A percentile compares a stretch with the other conserved stretches of the same genome.
These are phyloP conservation scores for Phytophthora idaei DNA, from an alignment of 352 stramenopile species.

Conservation along the genomic window DNA sequence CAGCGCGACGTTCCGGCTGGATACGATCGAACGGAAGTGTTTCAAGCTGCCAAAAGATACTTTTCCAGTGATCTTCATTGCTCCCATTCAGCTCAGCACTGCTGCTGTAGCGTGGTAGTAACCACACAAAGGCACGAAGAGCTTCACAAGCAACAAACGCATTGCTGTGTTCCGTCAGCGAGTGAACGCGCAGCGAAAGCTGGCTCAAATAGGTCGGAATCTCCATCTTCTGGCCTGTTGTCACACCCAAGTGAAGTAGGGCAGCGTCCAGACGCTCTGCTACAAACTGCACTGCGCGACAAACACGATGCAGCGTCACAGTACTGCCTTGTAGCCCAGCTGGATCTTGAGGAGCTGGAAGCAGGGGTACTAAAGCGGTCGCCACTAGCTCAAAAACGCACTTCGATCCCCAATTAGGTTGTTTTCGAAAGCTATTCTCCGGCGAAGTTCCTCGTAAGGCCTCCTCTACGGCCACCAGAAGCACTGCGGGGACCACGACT, in stretches of 20 bases:
- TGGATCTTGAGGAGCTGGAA: slow-evolving; percentile 35
- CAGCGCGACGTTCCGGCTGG: slow-evolving; percentile 51
- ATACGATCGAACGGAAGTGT: slow-evolving; percentile 53
- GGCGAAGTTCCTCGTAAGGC: slow-evolving; percentile 42
- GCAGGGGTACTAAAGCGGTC: slow-evolving; percentile 45
- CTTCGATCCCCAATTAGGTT: slow-evolving; percentile 40
- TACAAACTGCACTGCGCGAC: slow-evolving; percentile 57
- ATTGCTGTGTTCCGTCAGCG: slow-evolving; percentile 49
- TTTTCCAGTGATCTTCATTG: slow-evolving; percentile 40
- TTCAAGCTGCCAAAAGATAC: slow-evolving; percentile 52
- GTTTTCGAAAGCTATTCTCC: slow-evolving; percentile 55
- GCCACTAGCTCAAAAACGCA: slow-evolving; percentile 69
- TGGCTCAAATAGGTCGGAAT: slow-evolving; percentile 48
- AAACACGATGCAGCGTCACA: slow-evolving; percentile 32
- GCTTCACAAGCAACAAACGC: slow-evolving; percentile 63
- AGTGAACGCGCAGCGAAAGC: slow-evolving; percentile 51
- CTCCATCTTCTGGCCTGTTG: slow-evolving; percentile 45
- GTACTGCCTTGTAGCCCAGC: slow-evolving; percentile 5
- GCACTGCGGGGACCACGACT: slow-evolving; percentile 26
- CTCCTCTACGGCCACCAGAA: slow-evolving; percentile 69
- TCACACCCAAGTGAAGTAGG: slow-evolving; percentile 47
- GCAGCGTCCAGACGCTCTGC: slow-evolving; percentile 54
- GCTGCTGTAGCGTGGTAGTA: slow-evolving; percentile 48
- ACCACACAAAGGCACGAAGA: slow-evolving; percentile 73
- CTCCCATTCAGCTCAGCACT: slow-evolving; percentile 1